Conservation (phyloP, 2,329 filamentous ascomycete species). For the Fusarium azukiicola region DNA sequence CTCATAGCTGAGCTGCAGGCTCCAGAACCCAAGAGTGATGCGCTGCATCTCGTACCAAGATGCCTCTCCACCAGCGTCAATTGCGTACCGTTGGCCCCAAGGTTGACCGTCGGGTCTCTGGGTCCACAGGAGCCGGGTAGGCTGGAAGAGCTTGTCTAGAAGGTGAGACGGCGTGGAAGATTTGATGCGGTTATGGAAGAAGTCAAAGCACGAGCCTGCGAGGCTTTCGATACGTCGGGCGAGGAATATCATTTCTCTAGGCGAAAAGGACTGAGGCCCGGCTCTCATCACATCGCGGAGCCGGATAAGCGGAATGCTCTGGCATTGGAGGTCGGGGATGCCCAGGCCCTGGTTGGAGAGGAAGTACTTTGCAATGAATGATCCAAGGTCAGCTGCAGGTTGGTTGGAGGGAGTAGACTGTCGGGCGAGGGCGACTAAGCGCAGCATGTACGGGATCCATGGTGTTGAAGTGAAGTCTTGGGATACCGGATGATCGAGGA, state of each 20-base stretch:
- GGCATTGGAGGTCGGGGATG: constrained; percentile 22
- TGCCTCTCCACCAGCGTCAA: constrained; percentile 25
- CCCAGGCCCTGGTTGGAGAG: constrained; percentile 15
- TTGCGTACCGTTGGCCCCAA: constrained; percentile 31
- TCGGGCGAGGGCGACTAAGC: constrained; percentile 35
- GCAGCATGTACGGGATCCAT: constrained; percentile 39
- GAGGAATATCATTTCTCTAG: constrained; percentile 35
- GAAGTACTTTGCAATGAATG: constrained; percentile 27
- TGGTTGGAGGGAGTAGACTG: background rate
- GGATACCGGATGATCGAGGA: constrained; percentile 31
- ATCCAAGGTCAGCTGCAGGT: constrained; percentile 17
- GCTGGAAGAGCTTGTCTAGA: constrained; percentile 25
- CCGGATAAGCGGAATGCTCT: constrained; percentile 13
- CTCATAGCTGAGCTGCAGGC: constrained; percentile 39
- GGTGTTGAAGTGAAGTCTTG: constrained; percentile 16
- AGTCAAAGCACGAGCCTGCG: constrained; percentile 31
- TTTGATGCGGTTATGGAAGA: constrained; percentile 31
- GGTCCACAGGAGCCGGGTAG: constrained; percentile 24
- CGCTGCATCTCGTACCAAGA: constrained; percentile 45
- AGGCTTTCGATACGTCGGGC: constrained; percentile 27
- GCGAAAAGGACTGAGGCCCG: background rate
- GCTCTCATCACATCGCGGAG: constrained; percentile 14
- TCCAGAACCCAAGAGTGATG: constrained; percentile 32
- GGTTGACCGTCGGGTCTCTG: constrained; percentile 14
- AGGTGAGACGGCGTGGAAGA: constrained; percentile 29